Base-by-base conservation (phyloP, 1,284 basidiomycete species). In the Thecaphora thlaspeos region DNA sequence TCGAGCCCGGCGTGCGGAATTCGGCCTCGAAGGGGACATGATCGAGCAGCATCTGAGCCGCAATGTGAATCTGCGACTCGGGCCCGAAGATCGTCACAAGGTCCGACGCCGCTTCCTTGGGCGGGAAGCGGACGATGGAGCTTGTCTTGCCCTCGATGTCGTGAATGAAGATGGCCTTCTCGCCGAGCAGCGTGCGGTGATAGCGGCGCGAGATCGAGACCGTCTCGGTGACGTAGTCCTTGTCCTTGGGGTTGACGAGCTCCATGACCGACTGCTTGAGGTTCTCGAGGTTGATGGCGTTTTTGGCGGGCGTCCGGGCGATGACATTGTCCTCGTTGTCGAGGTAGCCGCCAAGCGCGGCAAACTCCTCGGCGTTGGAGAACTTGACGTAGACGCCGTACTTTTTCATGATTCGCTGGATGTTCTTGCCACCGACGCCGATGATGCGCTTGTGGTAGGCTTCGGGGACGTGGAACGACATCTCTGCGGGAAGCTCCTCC, bases 331-430 rank as follows among this genome's bases (percentile, higher is more conserved):
- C 94, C 77, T 97, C 94, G 78, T 95, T 95, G 80, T 98, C 92
- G 71, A 90, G 86, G 80, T 97, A 96, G 15, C 93, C 93, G 30
- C 92, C 94, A 53, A 95, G 83, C 11, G 88, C 86, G 41, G 91
- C 91, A 79, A 94, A 97, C 79, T 98, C 95, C 70, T 97, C 93
- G 7, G 92, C 91, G 78, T 97, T 98, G 39, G 91, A 93, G 77
- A 98, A 98, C 81, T 98, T 98, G 80, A 99, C 95, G 80, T 97
- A 98, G 23, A 97, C 94, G 28, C 94, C 94, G 73, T 89, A 96
- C 79, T 95, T 93, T 82, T 97, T 97, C 94, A 99, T 99, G 80
- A 98, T 98, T 57, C 91, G 86, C 79, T 98, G 94, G 56, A 99
- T 98, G 80, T 94, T 98, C 76, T 93, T 89, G 28, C 94, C 94